Percentiles rank a stretch among this genome's conserved stretches.
Conservation (phyloP, 129 eudicot species). For the Flaveria trinervia region DNA sequence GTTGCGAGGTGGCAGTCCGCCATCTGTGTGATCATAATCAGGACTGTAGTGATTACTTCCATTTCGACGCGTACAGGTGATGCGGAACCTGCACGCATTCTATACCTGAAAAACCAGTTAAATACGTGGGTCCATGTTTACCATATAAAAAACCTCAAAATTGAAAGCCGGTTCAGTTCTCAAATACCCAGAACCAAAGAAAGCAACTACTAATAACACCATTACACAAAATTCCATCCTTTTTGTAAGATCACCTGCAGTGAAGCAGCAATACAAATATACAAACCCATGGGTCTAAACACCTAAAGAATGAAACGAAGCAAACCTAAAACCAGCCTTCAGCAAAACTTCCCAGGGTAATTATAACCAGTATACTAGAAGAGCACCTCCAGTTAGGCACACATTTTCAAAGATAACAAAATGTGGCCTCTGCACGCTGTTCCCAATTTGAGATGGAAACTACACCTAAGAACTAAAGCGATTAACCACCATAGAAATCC, state of each 20-base stretch:
- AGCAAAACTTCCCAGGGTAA: conserved; percentile 17
- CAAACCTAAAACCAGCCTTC: conserved; percentile 35
- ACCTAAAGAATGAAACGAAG: conserved; percentile 30
- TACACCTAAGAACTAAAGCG: conserved; percentile 29
- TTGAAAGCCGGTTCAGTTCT: conserved; percentile 19
- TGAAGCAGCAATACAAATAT: conserved; percentile 31
- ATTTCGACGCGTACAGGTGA: conserved; percentile 81
- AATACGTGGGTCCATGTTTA: conserved; percentile 25
- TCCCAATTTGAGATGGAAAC: conserved; percentile 10
- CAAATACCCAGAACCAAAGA: conserved; percentile 29
- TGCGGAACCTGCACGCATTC: conserved; percentile 80
- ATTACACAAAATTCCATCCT: conserved; percentile 23
- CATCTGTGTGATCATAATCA: conserved; percentile 59
- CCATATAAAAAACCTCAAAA: conserved; percentile 25
- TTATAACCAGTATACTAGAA: conserved; percentile 20
- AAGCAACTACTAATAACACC: conserved; percentile 22
- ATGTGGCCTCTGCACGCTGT: conserved; percentile 22
- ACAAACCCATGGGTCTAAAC: conserved; percentile 25
- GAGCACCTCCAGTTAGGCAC: conserved; percentile 21
- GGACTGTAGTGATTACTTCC: conserved; percentile 73
- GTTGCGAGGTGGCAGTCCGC: conserved; percentile 54
- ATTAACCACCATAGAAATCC: conserved; percentile 31
- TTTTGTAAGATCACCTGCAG: conserved; percentile 29
- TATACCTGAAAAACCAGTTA: conserved; percentile 81
- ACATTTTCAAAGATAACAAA: background rate